Evolutionary conservation across 495 filamentous ascomycete species (phyloP).

Genomic region (Xylaria venustula): DNA sequence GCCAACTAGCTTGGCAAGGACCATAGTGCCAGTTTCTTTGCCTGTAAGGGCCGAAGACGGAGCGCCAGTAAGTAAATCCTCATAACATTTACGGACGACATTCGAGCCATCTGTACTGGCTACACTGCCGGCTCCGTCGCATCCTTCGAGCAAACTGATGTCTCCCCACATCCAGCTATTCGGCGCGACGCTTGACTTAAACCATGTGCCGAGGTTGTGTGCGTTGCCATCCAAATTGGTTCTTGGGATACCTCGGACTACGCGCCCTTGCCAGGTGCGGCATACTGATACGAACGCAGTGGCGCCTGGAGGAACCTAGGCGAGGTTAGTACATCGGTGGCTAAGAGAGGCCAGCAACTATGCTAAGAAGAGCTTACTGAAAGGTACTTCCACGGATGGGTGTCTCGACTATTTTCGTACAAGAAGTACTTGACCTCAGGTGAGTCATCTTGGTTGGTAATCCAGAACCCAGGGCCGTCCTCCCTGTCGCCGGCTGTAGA

Average conservation of each 20-base stretch:
- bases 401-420: conserved; percentile 23
- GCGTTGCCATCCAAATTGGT: conserved; percentile 18
- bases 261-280: conserved; percentile 19
- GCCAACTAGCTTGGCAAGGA: conserved; percentile 33
- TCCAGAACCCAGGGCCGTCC: conserved; percentile 5
- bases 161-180: conserved; percentile 38
- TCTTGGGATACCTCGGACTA: conserved; percentile 19
- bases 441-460: neutral
- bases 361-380: neutral
- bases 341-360: no score
- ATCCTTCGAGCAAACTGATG: conserved; percentile 38
- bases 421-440: conserved; percentile 15
- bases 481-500: neutral
- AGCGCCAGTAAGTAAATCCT: conserved; percentile 30
- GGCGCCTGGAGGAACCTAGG: conserved; percentile 17
- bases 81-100: conserved; percentile 27
- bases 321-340: neutral
- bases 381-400: conserved; percentile 24
- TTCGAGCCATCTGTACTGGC: conserved; percentile 32
- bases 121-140: conserved; percentile 39
- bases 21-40: conserved; percentile 29
- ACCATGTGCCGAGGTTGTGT: conserved; percentile 25
- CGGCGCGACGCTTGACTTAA: conserved; percentile 31
- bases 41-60: conserved; percentile 27
- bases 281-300: conserved; percentile 24